Evolutionary conservation across 2,329 filamentous ascomycete genomes (phyloP), one percentile per base, ranked within the genome.

Genomic region (Elsinoe fawcettii): DNA sequence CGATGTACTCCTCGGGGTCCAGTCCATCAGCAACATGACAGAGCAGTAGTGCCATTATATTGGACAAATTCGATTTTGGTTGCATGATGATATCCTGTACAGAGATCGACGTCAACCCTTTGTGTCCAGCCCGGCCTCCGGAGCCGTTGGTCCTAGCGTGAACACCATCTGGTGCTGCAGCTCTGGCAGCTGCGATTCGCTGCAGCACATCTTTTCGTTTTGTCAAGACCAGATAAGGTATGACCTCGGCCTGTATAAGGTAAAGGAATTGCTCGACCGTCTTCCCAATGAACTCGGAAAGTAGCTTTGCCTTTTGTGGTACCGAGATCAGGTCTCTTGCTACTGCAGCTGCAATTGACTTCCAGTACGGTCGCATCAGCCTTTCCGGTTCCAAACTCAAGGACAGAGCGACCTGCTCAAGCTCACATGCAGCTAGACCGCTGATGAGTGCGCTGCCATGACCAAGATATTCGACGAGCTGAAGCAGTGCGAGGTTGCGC

Each of bases 331-430:
- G 79, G 64, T 96, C 89, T 68, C 90, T 92, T 25, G 93, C 86
- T 1, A 89, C 85, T 51, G 85, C 81, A 59, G 92, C 86, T 0
- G 90, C 91, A 44, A 99, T 77, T 27, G 82, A 92, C 62, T 84
- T 83, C 91, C 92, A 97, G 69, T 90, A 97, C 0, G 92, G 90
- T 57, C 85, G 83, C 58, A 97, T 85, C 0, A 99, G 75, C 14
- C 84, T 82, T 25, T 80, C 78, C 1, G 85, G 80, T 1, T 82
- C 85, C 36, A 82, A 76, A 2, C 78, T 76, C 39, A 84, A 80
- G 49, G 78, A 75, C 54, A 85, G 80, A 1, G 90, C 87, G 51
- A 97, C 77, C 60, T 83, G 84, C 18, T 87, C 77, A 37, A 96
- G 74, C 79, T 96, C 91, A 62, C 87, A 87, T 68, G 90, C 93